Evolutionary conservation across 768 basidiomycete genomes (phyloP).

Genomic region (Boletellus emodensis): DNA sequence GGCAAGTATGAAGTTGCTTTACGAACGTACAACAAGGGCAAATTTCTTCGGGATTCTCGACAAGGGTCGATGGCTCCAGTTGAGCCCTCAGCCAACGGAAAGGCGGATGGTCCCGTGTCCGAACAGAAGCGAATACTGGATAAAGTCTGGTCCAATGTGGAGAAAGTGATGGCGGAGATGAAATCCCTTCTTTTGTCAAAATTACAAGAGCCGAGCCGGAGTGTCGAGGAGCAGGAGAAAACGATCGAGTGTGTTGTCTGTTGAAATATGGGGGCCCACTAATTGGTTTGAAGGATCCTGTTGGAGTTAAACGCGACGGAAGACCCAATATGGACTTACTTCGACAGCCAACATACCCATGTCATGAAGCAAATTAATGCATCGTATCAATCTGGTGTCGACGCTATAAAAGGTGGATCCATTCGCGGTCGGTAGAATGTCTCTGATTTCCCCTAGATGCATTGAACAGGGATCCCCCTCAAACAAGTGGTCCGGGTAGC

Average conservation of each 20-base stretch:
- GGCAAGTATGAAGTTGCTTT: constrained; percentile 92
- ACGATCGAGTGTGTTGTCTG: constrained; percentile 76
- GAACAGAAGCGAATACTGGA: constrained; percentile 93
- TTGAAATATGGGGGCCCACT: constrained; percentile 2
- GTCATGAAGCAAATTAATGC: constrained; percentile 76
- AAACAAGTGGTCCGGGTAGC: constrained; percentile 34
- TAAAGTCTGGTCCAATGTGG: constrained; percentile 93
- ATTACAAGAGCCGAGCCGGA: constrained; percentile 73
- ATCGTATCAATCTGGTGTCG: constrained; percentile 50
- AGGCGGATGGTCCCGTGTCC: constrained; percentile 46
- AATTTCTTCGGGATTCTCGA: constrained; percentile 83
- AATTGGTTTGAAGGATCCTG: constrained; percentile 57
- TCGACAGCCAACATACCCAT: constrained; percentile 88
- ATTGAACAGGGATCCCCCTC: constrained; percentile 40
- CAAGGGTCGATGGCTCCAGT: constrained; percentile 79
- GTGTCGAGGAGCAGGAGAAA: constrained; percentile 93
- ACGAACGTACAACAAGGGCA: constrained; percentile 96
- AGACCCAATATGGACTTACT: constrained; percentile 94
- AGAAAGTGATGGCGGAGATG: constrained; percentile 94
- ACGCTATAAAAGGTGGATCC: constrained; percentile 45
- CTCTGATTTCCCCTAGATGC: constrained; percentile 35
- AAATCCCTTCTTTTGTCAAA: constrained; percentile 69
- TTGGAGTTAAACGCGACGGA: constrained; percentile 82
- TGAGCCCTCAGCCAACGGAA: constrained; percentile 57
- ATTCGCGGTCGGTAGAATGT: constrained; percentile 2